These are phyloP conservation scores for Candida arabinofermentans DNA, from an alignment of 805 yeast species.

Conservation along the genomic window DNA sequence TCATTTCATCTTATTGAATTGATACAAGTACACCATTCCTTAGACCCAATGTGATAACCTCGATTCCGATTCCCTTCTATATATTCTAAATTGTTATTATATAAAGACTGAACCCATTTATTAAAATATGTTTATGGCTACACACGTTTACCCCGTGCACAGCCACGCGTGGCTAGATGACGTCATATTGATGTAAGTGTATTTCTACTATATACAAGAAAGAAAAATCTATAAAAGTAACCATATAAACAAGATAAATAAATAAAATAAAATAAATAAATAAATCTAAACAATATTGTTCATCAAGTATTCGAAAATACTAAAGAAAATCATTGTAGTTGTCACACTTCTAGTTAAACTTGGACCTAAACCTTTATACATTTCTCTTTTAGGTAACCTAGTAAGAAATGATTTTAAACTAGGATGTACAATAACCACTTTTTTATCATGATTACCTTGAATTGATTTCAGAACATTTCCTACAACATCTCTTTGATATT, in stretches of 20 bases:
- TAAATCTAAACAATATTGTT: conserved; percentile 38
- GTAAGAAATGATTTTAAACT: conserved; percentile 15
- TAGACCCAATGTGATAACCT: too few species aligned
- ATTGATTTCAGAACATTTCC: conserved; percentile 55
- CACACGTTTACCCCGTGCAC: too few species aligned
- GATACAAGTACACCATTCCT: too few species aligned
- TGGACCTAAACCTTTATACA: conserved; percentile 78
- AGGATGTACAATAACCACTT: conserved; percentile 30
- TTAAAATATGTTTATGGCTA: too few species aligned
- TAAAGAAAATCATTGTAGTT: conserved; percentile 72
- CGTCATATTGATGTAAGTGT: not conserved
- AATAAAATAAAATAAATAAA: not conserved
- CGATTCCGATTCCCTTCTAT: too few species aligned
- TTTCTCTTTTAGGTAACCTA: conserved; percentile 37
- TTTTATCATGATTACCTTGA: conserved; percentile 42
- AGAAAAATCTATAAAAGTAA: not conserved
- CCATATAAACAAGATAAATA: not conserved
- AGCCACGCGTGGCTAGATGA: too few species aligned
- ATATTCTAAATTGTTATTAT: too few species aligned
- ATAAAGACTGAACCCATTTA: too few species aligned
- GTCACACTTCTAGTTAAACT: conserved; percentile 67
- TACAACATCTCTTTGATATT: conserved; percentile 70
- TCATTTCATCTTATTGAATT: too few species aligned
- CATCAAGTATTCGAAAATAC: conserved; percentile 68
- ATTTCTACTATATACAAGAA: too few species aligned